Base-by-base conservation (phyloP, 2,329 filamentous ascomycete genomes). In the Trichoderma arundinaceum region DNA sequence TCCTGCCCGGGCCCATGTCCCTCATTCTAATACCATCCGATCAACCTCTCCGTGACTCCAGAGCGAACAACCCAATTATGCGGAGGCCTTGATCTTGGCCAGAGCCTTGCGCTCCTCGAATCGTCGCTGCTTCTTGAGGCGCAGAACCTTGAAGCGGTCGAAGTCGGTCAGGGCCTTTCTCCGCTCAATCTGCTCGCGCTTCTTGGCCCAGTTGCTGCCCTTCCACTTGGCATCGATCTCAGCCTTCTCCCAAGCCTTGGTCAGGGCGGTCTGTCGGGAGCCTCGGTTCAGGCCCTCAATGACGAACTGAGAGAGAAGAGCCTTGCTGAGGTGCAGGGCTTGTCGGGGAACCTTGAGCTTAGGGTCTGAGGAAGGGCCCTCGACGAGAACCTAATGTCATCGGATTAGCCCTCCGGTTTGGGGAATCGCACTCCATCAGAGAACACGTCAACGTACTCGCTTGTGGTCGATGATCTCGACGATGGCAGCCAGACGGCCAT, bases 391-490 rank as follows among this genome's bases (percentile, higher is more conserved):
- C 95, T 99, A 53, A 70, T 65, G 72, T 68, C 52, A 71, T 62
- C 59, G 48, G 19, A 46, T 75, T 71, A 75, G 74, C 72, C 41
- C 69, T 67, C 63, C 52, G 51, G 54, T 39, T 48, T 15, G 44
- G 63, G 53, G 17, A 61, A 60, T 59, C 60, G 60, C 60, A 54
- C 19, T 41, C 44, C n/a, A 33, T 28, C 35, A 38, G 19, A 17
- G 3, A 44, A 48, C 33, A 13, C 33, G 51, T 66, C 58, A 79
- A 92, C 95, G 81, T 96, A 99, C 95, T 85, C 95, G 93, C 89
- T 97, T 97, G 91, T 99, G 94, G 86, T 99, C 95, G 85, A 99
- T 95, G 83, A 99, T 98, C 90, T 99, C 94, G 83, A 97, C 93
- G 79, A 99, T 94, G 77, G 90, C 86, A 77, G 94, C 96, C 77